phyloP scores from a whole-genome alignment of 2,329 filamentous ascomycete genomes.

The Clonostachys solani region DNA sequence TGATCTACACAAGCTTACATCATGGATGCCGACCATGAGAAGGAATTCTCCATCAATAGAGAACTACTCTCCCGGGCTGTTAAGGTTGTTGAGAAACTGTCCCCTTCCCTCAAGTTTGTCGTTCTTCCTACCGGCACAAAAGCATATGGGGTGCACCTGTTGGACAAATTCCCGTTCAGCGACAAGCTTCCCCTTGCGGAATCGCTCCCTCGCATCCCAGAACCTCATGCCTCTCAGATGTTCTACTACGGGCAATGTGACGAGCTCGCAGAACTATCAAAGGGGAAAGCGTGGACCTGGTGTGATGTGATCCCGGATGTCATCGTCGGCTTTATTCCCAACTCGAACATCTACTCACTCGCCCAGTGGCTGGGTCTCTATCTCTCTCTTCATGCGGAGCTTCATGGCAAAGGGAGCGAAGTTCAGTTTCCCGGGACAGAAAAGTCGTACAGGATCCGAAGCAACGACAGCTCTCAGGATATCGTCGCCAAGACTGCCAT shows the following conservation, averaged over 20 bases:
- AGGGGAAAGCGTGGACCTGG: slow-evolving; percentile 35
- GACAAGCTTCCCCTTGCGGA: slow-evolving; percentile 29
- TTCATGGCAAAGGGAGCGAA: slow-evolving; percentile 25
- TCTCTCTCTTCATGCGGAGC: slow-evolving; percentile 24
- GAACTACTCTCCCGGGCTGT: slow-evolving; percentile 30
- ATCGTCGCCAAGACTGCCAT: slow-evolving; percentile 32
- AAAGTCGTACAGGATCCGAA: slow-evolving; percentile 20
- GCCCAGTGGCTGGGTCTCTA: slow-evolving; percentile 31
- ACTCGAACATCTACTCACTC: slow-evolving; percentile 34
- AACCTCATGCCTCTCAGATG: slow-evolving; percentile 32
- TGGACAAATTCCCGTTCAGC: slow-evolving; percentile 18
- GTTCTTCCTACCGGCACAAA: slow-evolving; percentile 36
- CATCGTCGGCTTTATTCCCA: slow-evolving; percentile 36
- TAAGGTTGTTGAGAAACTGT: slow-evolving; percentile 26
- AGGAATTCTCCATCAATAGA: slow-evolving; percentile 26
- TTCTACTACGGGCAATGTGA: slow-evolving; percentile 43
- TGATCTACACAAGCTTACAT: slow-evolving; percentile 19
- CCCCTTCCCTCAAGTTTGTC: slow-evolving; percentile 28
- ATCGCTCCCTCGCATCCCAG: slow-evolving; percentile 29
- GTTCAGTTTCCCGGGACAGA: slow-evolving; percentile 28
- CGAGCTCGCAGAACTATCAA: slow-evolving; percentile 22
- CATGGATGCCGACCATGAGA: slow-evolving; percentile 22
- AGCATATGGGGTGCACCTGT: slow-evolving; percentile 24
- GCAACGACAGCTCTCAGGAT: slow-evolving; percentile 29
- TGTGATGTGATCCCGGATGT: slow-evolving; percentile 36